phyloP scores from a whole-genome alignment of 1,139 yeast species.

The Saccharomyces hybrid region DNA sequence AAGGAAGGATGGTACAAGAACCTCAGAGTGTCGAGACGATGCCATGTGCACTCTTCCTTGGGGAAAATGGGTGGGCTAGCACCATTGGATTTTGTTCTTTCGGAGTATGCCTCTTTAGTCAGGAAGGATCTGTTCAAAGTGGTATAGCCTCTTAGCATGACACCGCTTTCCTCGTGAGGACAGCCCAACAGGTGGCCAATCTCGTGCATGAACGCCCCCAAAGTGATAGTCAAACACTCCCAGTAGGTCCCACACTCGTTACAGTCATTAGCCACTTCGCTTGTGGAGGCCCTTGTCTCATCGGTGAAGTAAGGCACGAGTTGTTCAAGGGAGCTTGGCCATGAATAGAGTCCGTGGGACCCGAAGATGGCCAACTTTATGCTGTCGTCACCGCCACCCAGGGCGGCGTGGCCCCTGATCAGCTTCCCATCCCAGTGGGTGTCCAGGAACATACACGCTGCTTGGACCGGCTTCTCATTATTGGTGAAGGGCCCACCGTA shows the following conservation, averaged over 20 bases:
- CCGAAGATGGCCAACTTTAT: conserved; percentile 85
- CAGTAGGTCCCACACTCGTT: conserved; percentile 79
- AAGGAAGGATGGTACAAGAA: conserved; percentile 78
- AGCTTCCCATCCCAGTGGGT: conserved; percentile 69
- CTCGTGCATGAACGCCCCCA: conserved; percentile 95
- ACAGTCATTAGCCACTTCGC: conserved; percentile 82
- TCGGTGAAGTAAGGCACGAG: conserved; percentile 65
- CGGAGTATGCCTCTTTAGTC: conserved; percentile 57
- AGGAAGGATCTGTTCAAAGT: conserved; percentile 74
- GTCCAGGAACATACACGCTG: conserved; percentile 79
- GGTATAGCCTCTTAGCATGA: conserved; percentile 82
- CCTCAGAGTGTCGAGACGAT: conserved; percentile 67
- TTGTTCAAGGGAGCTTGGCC: conserved; percentile 75
- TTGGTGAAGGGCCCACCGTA: conserved; percentile 50
- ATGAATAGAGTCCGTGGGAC: conserved; percentile 81
- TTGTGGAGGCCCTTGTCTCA: conserved; percentile 49
- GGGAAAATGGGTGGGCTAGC: conserved; percentile 44
- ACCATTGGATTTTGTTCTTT: conserved; percentile 43
- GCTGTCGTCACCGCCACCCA: conserved; percentile 77
- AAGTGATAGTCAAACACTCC: conserved; percentile 80
- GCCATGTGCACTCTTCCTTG: conserved; percentile 79
- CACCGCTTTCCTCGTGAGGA: conserved; percentile 85
- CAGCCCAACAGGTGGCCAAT: conserved; percentile 86
- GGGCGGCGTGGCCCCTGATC: conserved; percentile 83
- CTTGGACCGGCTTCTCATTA: conserved; percentile 51